phyloP scores from a whole-genome alignment of 2,329 filamentous ascomycete genomes.

The Diplodia sapinea region DNA sequence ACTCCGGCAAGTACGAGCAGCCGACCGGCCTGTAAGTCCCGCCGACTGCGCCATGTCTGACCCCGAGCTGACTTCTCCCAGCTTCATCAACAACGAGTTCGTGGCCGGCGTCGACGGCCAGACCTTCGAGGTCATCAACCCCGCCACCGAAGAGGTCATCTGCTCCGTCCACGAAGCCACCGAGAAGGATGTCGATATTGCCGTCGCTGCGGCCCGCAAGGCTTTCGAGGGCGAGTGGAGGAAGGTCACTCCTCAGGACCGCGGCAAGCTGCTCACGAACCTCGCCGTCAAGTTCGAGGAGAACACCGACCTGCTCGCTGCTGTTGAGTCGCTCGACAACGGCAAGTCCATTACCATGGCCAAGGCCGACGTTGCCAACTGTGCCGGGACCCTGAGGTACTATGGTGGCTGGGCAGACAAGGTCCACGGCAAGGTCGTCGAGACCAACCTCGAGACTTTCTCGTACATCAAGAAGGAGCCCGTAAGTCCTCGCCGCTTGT shows the following conservation, averaged over 20 bases:
- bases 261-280: slow-evolving; percentile 72
- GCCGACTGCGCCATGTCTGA: not conserved
- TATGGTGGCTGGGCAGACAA: slow-evolving; percentile 93
- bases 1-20: slow-evolving; percentile 64
- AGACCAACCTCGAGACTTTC: slow-evolving; percentile 78
- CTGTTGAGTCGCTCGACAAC: slow-evolving; percentile 87
- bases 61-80: slow-evolving; percentile 45
- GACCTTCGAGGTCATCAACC: slow-evolving; percentile 93
- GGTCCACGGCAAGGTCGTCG: slow-evolving; percentile 84
- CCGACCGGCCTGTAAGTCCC: slow-evolving; percentile 59
- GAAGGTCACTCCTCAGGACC: slow-evolving; percentile 70
- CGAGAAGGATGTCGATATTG: slow-evolving; percentile 82
- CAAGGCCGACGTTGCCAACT: slow-evolving; percentile 73
- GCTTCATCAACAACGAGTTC: slow-evolving; percentile 94
- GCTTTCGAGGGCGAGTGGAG: slow-evolving; percentile 79
- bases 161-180: slow-evolving; percentile 81
- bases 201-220: slow-evolving; percentile 83
- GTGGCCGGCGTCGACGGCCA: slow-evolving; percentile 82
- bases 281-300: slow-evolving; percentile 82
- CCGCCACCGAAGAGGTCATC: slow-evolving; percentile 82
- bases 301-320: slow-evolving; percentile 75
- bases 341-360: slow-evolving; percentile 81
- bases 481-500: slow-evolving; percentile 46
- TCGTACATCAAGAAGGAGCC: slow-evolving; percentile 84
- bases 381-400: slow-evolving; percentile 77